Evolutionary conservation across 495 filamentous ascomycete genomes (phyloP), one percentile per base, ranked within the genome.

Genomic region (Pseudevernia furfuracea): DNA sequence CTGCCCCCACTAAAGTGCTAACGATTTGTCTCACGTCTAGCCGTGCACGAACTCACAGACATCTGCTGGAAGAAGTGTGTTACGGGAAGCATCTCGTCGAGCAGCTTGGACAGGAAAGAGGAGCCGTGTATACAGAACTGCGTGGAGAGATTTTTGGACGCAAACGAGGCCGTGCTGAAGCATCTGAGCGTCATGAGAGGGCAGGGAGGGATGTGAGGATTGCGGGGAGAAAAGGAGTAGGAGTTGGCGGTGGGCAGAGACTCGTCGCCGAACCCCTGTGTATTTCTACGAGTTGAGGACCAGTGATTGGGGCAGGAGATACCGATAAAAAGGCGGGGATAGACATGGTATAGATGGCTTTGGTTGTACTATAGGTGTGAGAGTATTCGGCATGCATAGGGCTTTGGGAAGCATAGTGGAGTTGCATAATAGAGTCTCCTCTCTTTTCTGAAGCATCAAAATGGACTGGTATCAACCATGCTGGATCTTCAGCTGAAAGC

Each of bases 11-110:
- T 10, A 37, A 60, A 49, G 34, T 32, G 28, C 60, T 53, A 49
- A 58, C 58, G 44, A 17, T 3, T 14, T 32, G 11, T 59, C 15
- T 48, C 38, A 32, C 25, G 56, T 67, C 66, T 59, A 91, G 90
- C 85, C 61, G 85, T 93, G 39, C 94, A 98, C 77, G 77, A 75
- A 68, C 79, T 98, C 43, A 93, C 94, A 43, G 88, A 93, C 69
- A 81, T 88, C 60, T 98, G 94, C 84, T 98, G 88, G 85, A 89
- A 84, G 70, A 96, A 96, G 81, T 98, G 94, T 81, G 79, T 89
- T 63, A 85, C 86, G 36, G 76, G 83, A 59, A 81, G 81, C 57
- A 85, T 93, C 70, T 81, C 84, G 53, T 80, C 77, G 52, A 82
- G 82, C 36, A 79, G 81, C 66, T 79, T 97, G 61, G 90, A 95